These are phyloP conservation scores for Globomyces sp. DNA, from an alignment of 371 early-diverging fungal genomes.

Conservation along the genomic window DNA sequence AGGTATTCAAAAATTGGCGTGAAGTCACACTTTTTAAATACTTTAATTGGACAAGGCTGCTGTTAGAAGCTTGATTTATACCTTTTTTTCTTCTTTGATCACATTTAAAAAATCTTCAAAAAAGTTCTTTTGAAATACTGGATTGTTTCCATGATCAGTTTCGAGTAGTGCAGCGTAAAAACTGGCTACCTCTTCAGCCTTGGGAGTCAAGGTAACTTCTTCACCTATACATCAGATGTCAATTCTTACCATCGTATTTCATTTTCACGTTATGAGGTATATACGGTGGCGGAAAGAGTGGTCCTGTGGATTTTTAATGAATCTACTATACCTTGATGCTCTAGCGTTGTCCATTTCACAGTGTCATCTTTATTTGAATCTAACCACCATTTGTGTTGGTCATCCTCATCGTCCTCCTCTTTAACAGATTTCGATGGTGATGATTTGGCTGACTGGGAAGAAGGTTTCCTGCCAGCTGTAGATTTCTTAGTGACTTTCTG, in stretches of 20 bases:
- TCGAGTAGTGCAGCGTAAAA: conserved; percentile 89
- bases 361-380: conserved; percentile 19
- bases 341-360: conserved; percentile 77
- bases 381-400: conserved; percentile 26
- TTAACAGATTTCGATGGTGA: not conserved
- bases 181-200: conserved; percentile 91
- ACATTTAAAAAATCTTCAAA: conserved; percentile 80
- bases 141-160: conserved; percentile 82
- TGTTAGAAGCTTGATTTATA: conserved; percentile 30
- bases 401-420: conserved; percentile 23
- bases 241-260: conserved; percentile 74
- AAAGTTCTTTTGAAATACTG: conserved; percentile 86
- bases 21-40: conserved; percentile 88
- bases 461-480: too few relatives aligned
- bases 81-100: conserved; percentile 62
- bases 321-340: conserved; percentile 62
- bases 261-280: conserved; percentile 88
- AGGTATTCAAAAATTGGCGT: conserved; percentile 79
- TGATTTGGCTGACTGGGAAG: not conserved
- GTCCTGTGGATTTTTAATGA: conserved; percentile 39
- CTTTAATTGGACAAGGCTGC: conserved; percentile 68
- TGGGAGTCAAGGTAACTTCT: conserved; percentile 67
- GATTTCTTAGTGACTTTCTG: not conserved
- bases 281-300: conserved; percentile 90
- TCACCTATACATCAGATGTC: not conserved